Percentiles rank a stretch among this genome's conserved stretches.
phyloP scores from a whole-genome alignment of 1,139 yeast species.

The Meyerozyma athensensis region DNA sequence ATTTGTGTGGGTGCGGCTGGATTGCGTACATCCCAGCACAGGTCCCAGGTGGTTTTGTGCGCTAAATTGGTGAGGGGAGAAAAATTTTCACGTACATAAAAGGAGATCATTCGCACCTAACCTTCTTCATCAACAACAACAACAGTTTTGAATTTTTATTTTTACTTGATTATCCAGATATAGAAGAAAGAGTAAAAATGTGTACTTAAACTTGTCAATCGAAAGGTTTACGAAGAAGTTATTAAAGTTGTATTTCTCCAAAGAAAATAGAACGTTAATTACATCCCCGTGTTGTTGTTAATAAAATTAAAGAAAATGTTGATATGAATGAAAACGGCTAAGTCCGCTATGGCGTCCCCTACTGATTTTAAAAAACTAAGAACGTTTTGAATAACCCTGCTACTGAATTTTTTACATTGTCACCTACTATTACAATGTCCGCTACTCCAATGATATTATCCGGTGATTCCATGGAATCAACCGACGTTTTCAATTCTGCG shows the following conservation, averaged over 20 bases:
- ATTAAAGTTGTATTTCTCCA: constrained; percentile 3
- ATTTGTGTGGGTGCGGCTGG: background rate
- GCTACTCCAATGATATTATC: constrained; percentile 24
- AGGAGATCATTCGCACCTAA: constrained; percentile 2
- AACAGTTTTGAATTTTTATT: background rate
- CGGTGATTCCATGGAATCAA: constrained; percentile 29
- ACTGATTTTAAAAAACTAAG: background rate
- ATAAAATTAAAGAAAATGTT: background rate
- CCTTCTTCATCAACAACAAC: constrained; percentile 1
- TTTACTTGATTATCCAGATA: constrained; percentile 2
- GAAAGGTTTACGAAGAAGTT: constrained; percentile 4
- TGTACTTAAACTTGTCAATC: constrained; percentile 4
- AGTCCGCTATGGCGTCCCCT: constrained; percentile 3
- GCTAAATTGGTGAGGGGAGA: background rate
- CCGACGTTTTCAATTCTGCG: constrained; percentile 15
- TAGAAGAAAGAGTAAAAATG: constrained; percentile 3
- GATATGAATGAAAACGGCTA: background rate
- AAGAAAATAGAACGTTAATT: constrained; percentile 1
- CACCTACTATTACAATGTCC: constrained; percentile 6
- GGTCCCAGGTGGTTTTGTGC: background rate
- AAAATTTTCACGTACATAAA: constrained; percentile 4
- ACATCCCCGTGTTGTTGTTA: constrained; percentile 4
- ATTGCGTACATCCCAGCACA: background rate
- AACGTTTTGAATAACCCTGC: constrained; percentile 1
- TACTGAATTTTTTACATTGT: background rate